Conservation (phyloP, 805 yeast genomes). For the Lipomyces japonicus region DNA sequence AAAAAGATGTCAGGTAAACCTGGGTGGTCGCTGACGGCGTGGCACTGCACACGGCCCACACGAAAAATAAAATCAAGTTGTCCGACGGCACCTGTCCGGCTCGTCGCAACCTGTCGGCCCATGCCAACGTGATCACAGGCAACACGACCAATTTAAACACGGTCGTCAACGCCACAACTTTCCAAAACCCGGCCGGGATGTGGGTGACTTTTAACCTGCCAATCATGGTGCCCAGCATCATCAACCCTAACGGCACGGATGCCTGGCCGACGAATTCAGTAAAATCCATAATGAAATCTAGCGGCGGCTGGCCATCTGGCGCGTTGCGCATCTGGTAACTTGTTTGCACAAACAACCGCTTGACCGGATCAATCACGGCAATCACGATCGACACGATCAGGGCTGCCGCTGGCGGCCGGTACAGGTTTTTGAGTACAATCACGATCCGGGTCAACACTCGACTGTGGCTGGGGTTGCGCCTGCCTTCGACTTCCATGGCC, state of each 20-base stretch:
- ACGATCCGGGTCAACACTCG: slow-evolving; percentile 11
- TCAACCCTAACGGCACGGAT: slow-evolving; percentile 79
- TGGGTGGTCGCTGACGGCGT: slow-evolving; percentile 87
- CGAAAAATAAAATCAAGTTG: slow-evolving; percentile 62
- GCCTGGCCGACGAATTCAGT: slow-evolving; percentile 79
- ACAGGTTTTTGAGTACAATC: slow-evolving; percentile 46
- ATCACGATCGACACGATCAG: slow-evolving; percentile 61
- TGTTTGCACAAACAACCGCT: slow-evolving; percentile 57
- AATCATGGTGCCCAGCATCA: slow-evolving; percentile 81
- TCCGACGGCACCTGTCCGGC: slow-evolving; percentile 60
- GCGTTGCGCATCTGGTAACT: slow-evolving; percentile 58
- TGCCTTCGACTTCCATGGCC: slow-evolving; percentile 9
- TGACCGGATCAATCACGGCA: slow-evolving; percentile 84
- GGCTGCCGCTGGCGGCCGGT: slow-evolving; percentile 68
- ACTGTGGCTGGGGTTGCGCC: neutral
- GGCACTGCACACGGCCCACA: slow-evolving; percentile 68
- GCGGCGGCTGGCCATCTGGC: slow-evolving; percentile 79
- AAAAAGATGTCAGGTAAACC: slow-evolving; percentile 83
- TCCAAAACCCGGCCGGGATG: slow-evolving; percentile 64
- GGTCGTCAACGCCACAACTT: slow-evolving; percentile 57
- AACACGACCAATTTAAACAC: slow-evolving; percentile 57
- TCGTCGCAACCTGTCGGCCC: slow-evolving; percentile 56
- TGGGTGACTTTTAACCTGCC: slow-evolving; percentile 61
- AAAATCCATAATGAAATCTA: slow-evolving; percentile 80
- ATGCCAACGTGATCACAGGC: slow-evolving; percentile 74